These are phyloP conservation scores for Intubia oerlemansii DNA, from an alignment of 2,329 filamentous ascomycete genomes.

Conservation along the genomic window DNA sequence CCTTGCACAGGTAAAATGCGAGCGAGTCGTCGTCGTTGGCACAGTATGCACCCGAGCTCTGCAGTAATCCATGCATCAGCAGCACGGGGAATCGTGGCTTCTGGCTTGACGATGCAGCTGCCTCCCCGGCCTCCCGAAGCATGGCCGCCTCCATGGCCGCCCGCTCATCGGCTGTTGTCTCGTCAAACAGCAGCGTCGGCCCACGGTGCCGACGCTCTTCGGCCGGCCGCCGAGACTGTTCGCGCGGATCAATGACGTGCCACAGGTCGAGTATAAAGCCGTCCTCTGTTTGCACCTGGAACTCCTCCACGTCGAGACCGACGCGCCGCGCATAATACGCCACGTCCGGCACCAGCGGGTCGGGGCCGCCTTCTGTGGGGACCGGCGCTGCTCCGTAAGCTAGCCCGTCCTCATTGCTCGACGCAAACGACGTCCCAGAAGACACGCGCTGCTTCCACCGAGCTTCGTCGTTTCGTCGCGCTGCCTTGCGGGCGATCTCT, in stretches of 20 bases:
- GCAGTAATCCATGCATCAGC: slow-evolving; percentile 71
- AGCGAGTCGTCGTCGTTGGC: slow-evolving; percentile 76
- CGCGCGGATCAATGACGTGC: slow-evolving; percentile 71
- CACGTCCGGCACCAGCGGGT: slow-evolving; percentile 59
- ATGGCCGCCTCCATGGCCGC: slow-evolving; percentile 3
- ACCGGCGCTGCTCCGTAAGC: too few species aligned
- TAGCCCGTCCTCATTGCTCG: too few species aligned
- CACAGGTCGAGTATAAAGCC: slow-evolving; percentile 78
- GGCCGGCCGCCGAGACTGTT: slow-evolving; percentile 33
- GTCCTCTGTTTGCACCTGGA: slow-evolving; percentile 79
- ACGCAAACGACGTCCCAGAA: too few species aligned
- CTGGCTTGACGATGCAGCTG: too few species aligned
- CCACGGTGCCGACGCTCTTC: slow-evolving; percentile 30
- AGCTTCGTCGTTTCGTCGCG: too few species aligned
- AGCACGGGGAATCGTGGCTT: slow-evolving; percentile 57
- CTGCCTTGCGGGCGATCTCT: slow-evolving; percentile 31
- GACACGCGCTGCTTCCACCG: slow-evolving; percentile 34
- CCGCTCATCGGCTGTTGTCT: slow-evolving; percentile 10
- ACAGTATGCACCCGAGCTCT: slow-evolving; percentile 76
- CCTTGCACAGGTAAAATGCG: slow-evolving; percentile 81
- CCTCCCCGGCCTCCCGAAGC: slow-evolving; percentile 3
- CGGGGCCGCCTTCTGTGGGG: slow-evolving; percentile 64
- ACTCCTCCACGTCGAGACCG: slow-evolving; percentile 65
- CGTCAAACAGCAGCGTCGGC: slow-evolving; percentile 38
- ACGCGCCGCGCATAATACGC: slow-evolving; percentile 74